Percentiles rank a stretch among this genome's conserved stretches.
Evolutionary conservation across 352 stramenopile species (phyloP).

Genomic region (Globisporangium recalcitrans): DNA sequence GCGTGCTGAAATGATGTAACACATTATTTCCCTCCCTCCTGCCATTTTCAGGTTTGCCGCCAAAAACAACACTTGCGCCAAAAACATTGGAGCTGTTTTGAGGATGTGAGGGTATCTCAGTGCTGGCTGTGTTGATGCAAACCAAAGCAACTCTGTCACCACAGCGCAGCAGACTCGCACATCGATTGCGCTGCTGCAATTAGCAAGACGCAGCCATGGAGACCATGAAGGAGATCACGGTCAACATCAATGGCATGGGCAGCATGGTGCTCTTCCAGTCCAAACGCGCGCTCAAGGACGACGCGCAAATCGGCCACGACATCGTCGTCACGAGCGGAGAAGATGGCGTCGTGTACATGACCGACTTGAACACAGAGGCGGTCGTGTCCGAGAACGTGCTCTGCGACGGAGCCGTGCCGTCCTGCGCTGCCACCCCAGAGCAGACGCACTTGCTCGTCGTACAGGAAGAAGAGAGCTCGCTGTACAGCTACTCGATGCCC

Average conservation of each 20-base stretch:
- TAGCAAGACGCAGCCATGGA: constrained; percentile 34
- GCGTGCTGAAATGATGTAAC: not conserved
- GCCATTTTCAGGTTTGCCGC: constrained; percentile 5
- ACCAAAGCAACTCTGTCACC: constrained; percentile 1
- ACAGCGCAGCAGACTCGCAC: too few relatives aligned
- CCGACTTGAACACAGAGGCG: constrained; percentile 49
- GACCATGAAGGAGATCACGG: constrained; percentile 72
- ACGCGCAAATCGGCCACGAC: constrained; percentile 26
- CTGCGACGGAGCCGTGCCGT: constrained; percentile 57
- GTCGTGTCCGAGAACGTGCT: constrained; percentile 43
- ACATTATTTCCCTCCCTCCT: not conserved
- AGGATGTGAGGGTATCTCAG: too few relatives aligned
- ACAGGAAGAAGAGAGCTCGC: constrained; percentile 62
- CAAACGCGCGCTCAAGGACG: constrained; percentile 27
- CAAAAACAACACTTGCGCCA: not conserved
- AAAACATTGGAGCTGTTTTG: not conserved
- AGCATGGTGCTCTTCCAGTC: constrained; percentile 53
- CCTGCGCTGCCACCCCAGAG: constrained; percentile 63
- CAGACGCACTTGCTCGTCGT: constrained; percentile 62
- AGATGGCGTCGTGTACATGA: constrained; percentile 76
- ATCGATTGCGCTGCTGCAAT: too few relatives aligned
- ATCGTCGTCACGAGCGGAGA: constrained; percentile 73
- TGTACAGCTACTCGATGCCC: constrained; percentile 69
- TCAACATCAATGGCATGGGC: constrained; percentile 66
- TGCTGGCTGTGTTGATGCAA: too few relatives aligned